These are phyloP conservation scores for Dictyostelium firmibasis DNA, from an alignment of 78 protist species.

Conservation along the genomic window DNA sequence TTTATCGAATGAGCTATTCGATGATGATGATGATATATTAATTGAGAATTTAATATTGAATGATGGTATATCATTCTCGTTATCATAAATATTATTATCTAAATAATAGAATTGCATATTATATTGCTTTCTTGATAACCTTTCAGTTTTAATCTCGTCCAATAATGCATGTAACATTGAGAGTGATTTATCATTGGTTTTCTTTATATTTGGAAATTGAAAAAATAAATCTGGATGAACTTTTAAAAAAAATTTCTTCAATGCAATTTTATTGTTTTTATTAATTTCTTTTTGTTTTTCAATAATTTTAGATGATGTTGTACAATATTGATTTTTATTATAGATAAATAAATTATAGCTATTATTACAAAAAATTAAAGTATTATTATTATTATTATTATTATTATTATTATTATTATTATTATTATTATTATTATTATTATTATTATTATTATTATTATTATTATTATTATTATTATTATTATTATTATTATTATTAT, in stretches of 20 bases:
- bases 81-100: neutral
- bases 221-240: constrained; percentile 38
- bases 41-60: constrained; percentile 2
- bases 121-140: neutral
- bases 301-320: neutral
- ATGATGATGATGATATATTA: neutral
- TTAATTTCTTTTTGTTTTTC: constrained; percentile 7
- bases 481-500: neutral
- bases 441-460: neutral
- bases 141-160: constrained; percentile 32
- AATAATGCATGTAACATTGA: constrained; percentile 15
- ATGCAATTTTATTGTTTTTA: neutral
- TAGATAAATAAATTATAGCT: neutral
- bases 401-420: neutral
- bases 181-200: constrained; percentile 33
- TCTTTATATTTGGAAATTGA: constrained; percentile 46
- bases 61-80: constrained; percentile 13
- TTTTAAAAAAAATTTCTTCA: constrained; percentile 36
- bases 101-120: constrained; percentile 18
- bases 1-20: neutral
- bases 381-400: neutral
- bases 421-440: neutral
- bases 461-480: neutral
- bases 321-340: neutral
- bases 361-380: no score